Evolutionary conservation across 306 rosid species (phyloP), one percentile per base, ranked within the genome.

Genomic region (Medicago arabica): DNA sequence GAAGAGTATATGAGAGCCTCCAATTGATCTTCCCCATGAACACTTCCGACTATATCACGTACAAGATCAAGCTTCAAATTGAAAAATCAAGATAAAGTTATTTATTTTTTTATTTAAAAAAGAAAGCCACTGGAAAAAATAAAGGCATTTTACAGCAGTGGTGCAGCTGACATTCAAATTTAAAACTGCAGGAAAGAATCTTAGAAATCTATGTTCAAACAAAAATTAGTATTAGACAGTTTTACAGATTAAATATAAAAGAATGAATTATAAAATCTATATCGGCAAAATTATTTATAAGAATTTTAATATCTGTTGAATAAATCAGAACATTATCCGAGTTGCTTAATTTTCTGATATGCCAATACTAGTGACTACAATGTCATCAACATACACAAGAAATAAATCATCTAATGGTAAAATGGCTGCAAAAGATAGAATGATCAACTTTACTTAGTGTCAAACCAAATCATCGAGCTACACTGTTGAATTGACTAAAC

Each of bases 1-100:
- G 97, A 89, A 54, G 93, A 83, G 84, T 92, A 87, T 78, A 90
- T 75, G 68, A 95, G 95, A 62, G 97, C 91, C 85, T 90, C 97
- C 81, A 90, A 73, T 65, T 75, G 88, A 36, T 89, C 87, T 82
- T 84, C 90, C 62, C 81, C 71, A 53, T 77, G 81, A 67, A 78
- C 73, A 83, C 83, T 85, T 78, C 1, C 93, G 70, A 16, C 79
- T 70, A 92, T 43, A 23, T 89, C 92, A 31, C 92, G 91, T 51
- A 90, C 93, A 19, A 87, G 81, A 25, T 95, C 99, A 85, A 95
- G 99, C 99, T 95, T 87, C 84, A 85, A 75, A 49, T 72, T 12
- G n/a, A 71, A 72, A 78, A 70, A 18, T 11, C 1, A 46, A 67
- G 40, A 47, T 46, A 67, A 65, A 70, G 67, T 74, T 15, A 81